Evolutionary conservation across 1,139 yeast genomes (phyloP).

Genomic region (Hansenula sp.): DNA sequence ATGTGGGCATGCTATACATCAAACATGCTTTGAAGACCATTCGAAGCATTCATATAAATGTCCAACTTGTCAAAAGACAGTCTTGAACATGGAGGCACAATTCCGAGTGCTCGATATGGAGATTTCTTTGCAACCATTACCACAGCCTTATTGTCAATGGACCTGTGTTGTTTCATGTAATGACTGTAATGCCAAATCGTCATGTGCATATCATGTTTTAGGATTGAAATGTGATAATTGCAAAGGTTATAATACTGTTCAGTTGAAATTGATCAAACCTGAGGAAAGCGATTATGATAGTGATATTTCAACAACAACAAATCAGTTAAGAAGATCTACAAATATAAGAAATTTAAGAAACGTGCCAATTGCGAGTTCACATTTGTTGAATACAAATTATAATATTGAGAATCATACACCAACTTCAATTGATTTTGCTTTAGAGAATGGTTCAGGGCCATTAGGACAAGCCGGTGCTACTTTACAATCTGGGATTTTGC

Average conservation of each 20-base stretch:
- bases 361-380: conserved; percentile 16
- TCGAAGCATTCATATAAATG: conserved; percentile 82
- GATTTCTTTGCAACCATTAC: conserved; percentile 71
- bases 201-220: conserved; percentile 73
- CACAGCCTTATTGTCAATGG: conserved; percentile 77
- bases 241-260: conserved; percentile 81
- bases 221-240: conserved; percentile 89
- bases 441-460: neutral
- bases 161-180: conserved; percentile 75
- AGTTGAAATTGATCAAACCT: conserved; percentile 54
- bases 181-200: conserved; percentile 84
- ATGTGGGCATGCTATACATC: conserved; percentile 94
- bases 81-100: conserved; percentile 83
- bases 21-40: conserved; percentile 74
- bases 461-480: no score
- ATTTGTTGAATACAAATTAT: conserved; percentile 20
- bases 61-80: conserved; percentile 83
- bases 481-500: no score
- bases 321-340: conserved; percentile 10
- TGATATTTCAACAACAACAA: conserved; percentile 25
- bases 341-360: conserved; percentile 15
- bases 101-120: conserved; percentile 84
- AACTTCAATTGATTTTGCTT: conserved; percentile 3
- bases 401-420: conserved; percentile 16
- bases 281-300: conserved; percentile 32